Base-by-base conservation (phyloP, 2,329 filamentous ascomycete species). In the Fusarium guadeloupense region DNA sequence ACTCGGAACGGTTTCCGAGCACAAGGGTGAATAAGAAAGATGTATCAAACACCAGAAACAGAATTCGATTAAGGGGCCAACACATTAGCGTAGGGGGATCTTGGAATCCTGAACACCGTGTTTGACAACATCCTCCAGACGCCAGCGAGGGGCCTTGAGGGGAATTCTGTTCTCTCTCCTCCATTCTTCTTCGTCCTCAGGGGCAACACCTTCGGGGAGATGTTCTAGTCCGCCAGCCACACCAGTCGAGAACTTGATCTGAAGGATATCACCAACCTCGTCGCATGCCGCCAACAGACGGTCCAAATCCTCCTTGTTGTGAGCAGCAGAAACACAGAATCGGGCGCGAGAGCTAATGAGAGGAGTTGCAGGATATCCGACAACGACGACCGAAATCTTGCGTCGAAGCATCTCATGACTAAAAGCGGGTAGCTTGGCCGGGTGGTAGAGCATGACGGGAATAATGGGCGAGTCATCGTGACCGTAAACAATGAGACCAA, bases 391-490 rank as follows among this genome's bases (percentile, higher is more conserved):
- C 0, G 94, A 95, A 69, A 99, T 98, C 78, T 97, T 98, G 72
- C 95, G 92, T 79, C 91, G 92, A 58, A 98, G 86, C 95, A 99
- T 98, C 77, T 98, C 95, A 74, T 97, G 95, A 43, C 93, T 97
- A 78, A 99, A 99, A 55, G 95, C 94, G 5, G 94, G 91, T 83
- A 99, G 97, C 81, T 99, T 99, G 70, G 92, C 95, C n/a, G 95
- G 95, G 78, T 98, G 92, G 83, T 97, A 99, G 23, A 99, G 87
- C 72, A 97, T 85, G 66, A 99, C 77, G 48, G 95, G 95, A 68
- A 99, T 93, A 69, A 99, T 98, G 52, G 95, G 95, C 6, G 93
- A 97, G 78, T 99, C 95, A 73, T 99, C 95, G 75, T 98, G 93
- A 59, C 95, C 95, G 74, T 96, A 97, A 49, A 97, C 90, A 73